phyloP scores from a whole-genome alignment of 106 monocot genomes.

The Acorus gramineus region DNA sequence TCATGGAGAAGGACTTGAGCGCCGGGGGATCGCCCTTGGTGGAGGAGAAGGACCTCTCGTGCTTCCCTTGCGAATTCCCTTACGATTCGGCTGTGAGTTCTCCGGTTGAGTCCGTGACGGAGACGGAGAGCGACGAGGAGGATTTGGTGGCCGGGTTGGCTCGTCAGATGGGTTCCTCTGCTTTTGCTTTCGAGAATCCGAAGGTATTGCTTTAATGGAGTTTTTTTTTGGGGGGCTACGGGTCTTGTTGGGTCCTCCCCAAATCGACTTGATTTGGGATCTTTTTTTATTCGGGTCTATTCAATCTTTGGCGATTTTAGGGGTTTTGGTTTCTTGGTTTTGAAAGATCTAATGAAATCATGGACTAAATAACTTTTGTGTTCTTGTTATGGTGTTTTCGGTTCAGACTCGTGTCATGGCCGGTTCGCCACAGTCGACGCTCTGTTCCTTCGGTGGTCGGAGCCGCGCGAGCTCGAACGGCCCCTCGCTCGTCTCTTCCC shows the following conservation, averaged over 20 bases:
- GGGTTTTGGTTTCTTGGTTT: too few relatives aligned
- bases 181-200: not conserved
- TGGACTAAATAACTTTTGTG: not conserved
- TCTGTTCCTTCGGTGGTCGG: not conserved
- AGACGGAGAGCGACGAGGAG: slow-evolving; percentile 33
- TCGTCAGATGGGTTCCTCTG: slow-evolving; percentile 17
- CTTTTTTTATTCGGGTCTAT: too few relatives aligned
- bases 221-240: not conserved
- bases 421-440: slow-evolving; percentile 9
- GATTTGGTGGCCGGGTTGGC: slow-evolving; percentile 38
- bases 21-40: not conserved
- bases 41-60: not conserved
- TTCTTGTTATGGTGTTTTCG: not conserved
- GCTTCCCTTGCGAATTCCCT: slow-evolving; percentile 8
- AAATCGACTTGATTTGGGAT: too few relatives aligned
- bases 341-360: too few relatives aligned
- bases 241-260: too few relatives aligned
- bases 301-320: too few relatives aligned
- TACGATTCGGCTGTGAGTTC: slow-evolving; percentile 1
- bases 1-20: slow-evolving; percentile 5
- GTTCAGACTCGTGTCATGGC: not conserved
- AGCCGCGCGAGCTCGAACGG: slow-evolving; percentile 9
- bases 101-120: slow-evolving; percentile 12
- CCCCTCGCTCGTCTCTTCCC: slow-evolving; percentile 25
- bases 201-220: not conserved